Evolutionary conservation across 2,329 filamentous ascomycete species (phyloP).

Genomic region (Cercospora sp.): DNA sequence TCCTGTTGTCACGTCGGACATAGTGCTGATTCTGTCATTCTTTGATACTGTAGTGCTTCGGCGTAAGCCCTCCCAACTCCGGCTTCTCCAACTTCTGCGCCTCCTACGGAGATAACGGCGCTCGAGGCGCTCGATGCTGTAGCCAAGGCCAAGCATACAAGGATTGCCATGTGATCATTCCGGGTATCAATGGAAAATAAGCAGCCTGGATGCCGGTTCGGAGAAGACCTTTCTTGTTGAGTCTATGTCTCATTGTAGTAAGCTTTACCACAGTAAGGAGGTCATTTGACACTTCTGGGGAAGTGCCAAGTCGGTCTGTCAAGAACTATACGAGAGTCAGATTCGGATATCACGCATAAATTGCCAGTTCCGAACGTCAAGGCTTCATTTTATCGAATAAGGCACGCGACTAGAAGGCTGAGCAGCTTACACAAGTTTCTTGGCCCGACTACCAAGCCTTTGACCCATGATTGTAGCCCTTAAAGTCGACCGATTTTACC

Average conservation of each 20-base stretch:
- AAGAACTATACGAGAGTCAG: not conserved
- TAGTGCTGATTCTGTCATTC: not conserved
- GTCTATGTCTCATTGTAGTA: not conserved
- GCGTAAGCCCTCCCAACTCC: not conserved
- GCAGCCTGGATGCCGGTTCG: not conserved
- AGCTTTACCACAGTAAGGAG: not conserved
- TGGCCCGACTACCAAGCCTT: not conserved
- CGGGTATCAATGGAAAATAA: not conserved
- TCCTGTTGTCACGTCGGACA: not conserved
- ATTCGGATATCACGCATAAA: not conserved
- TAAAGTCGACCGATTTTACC: not conserved
- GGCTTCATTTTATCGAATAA: not conserved
- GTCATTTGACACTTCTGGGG: not conserved
- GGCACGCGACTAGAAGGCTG: not conserved
- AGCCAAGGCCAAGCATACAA: not conserved
- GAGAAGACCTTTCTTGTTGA: not conserved
- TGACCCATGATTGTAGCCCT: not conserved
- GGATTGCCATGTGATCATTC: not conserved
- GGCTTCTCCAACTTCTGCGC: not conserved
- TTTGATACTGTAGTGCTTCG: not conserved
- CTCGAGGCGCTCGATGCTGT: not conserved
- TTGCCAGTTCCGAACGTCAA: not conserved
- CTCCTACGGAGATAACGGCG: not conserved
- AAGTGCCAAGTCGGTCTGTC: not conserved
- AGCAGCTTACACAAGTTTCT: not conserved